Evolutionary conservation across 1,139 yeast genomes (phyloP).

Genomic region (Wickerhamomyces sp.): DNA sequence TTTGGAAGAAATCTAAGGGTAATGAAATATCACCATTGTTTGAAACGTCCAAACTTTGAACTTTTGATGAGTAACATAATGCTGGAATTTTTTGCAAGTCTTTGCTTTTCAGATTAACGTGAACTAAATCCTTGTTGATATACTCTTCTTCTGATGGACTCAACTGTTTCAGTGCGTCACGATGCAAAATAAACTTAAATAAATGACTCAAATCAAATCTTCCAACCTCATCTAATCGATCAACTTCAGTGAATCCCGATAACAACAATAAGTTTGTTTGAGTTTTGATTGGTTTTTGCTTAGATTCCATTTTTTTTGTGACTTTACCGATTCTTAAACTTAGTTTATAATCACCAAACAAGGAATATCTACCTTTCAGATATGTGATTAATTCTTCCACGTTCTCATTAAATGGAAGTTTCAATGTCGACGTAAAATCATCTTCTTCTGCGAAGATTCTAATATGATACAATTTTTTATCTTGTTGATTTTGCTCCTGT

Average conservation of each 20-base stretch:
- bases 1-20: slow-evolving; percentile 82
- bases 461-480: slow-evolving; percentile 35
- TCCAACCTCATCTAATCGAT: slow-evolving; percentile 74
- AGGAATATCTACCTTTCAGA: slow-evolving; percentile 71
- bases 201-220: slow-evolving; percentile 84
- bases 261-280: slow-evolving; percentile 70
- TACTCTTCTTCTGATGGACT: slow-evolving; percentile 63
- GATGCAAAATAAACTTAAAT: slow-evolving; percentile 79
- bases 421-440: slow-evolving; percentile 75
- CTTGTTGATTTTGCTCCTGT: slow-evolving; percentile 25
- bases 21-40: slow-evolving; percentile 82
- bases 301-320: slow-evolving; percentile 66
- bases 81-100: slow-evolving; percentile 84
- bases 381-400: slow-evolving; percentile 68
- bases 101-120: slow-evolving; percentile 71
- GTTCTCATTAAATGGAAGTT: slow-evolving; percentile 66
- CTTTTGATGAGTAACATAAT: slow-evolving; percentile 75
- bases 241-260: slow-evolving; percentile 78
- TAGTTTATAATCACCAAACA: slow-evolving; percentile 73
- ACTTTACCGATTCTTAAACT: slow-evolving; percentile 78
- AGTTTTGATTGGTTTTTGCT: slow-evolving; percentile 73
- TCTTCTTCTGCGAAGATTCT: slow-evolving; percentile 77
- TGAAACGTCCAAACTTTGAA: slow-evolving; percentile 78
- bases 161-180: slow-evolving; percentile 63
- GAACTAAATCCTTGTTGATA: slow-evolving; percentile 62